A percentile compares a stretch with the other conserved stretches of the same genome.
These are phyloP conservation scores for Zygotorulaspora danielsina DNA, from an alignment of 805 yeast genomes.

Conservation along the genomic window DNA sequence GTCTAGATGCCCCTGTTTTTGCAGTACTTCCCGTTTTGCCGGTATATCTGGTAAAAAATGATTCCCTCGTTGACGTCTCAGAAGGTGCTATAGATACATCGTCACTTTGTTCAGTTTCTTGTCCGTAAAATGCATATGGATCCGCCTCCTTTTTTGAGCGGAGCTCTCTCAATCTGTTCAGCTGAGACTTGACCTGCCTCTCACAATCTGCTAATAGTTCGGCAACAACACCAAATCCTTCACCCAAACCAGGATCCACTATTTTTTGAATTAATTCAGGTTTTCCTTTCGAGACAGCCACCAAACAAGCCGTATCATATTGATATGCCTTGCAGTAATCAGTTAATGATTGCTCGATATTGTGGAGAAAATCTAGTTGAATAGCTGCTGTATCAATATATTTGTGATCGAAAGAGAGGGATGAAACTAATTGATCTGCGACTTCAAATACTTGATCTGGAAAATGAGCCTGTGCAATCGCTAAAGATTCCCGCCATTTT, in stretches of 20 bases:
- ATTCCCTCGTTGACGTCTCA: slow-evolving; percentile 86
- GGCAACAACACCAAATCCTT: slow-evolving; percentile 82
- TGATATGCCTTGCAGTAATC: slow-evolving; percentile 69
- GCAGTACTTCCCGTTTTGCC: slow-evolving; percentile 97
- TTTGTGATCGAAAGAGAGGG: slow-evolving; percentile 62
- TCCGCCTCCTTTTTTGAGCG: slow-evolving; percentile 78
- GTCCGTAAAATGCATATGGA: slow-evolving; percentile 81
- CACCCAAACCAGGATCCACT: slow-evolving; percentile 72
- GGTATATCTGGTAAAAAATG: slow-evolving; percentile 92
- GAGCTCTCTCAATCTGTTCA: slow-evolving; percentile 76
- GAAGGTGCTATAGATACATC: slow-evolving; percentile 93
- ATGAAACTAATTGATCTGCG: slow-evolving; percentile 56
- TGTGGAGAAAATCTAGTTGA: slow-evolving; percentile 55
- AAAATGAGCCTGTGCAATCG: slow-evolving; percentile 47
- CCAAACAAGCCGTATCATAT: slow-evolving; percentile 71
- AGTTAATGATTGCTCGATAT: slow-evolving; percentile 58
- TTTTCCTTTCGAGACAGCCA: slow-evolving; percentile 46
- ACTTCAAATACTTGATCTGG: slow-evolving; percentile 41
- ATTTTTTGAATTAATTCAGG: slow-evolving; percentile 49
- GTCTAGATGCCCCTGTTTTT: slow-evolving; percentile 90
- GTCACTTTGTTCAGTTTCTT: slow-evolving; percentile 75
- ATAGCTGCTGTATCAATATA: slow-evolving; percentile 80
- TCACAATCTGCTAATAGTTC: slow-evolving; percentile 92
- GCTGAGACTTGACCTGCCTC: slow-evolving; percentile 78
- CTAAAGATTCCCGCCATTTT: slow-evolving; percentile 80